Base-by-base conservation (phyloP, 805 yeast species). In the Lipomyces lipofer region DNA sequence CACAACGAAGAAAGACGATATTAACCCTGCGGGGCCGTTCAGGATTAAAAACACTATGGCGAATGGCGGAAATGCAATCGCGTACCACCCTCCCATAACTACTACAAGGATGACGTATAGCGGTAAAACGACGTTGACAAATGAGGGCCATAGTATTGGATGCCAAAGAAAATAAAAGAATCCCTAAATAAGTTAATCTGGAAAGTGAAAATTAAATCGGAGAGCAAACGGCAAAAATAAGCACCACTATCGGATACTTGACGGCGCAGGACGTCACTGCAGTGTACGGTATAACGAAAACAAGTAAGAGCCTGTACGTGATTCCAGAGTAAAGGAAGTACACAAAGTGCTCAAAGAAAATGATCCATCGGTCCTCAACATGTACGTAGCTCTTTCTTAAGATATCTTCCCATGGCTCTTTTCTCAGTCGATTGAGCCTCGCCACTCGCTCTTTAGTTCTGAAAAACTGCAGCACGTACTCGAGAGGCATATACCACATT, bases 121-220 rank as follows among this genome's bases (percentile, higher is more conserved):
- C 15, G 62, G 62, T 10, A 46, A 27, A 2, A 58, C 46, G 8
- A 58, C 44, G 4, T 21, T 22, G n/a, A 39, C 6, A 13, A 57
- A 51, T 3, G 56, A 55, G 12, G 56, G 60, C 62, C 62, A 58
- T 9, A 58, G 54, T 8, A 52, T 38, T 6, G 62, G 60, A 47
- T 58, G 62, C 17, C 25, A 25, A 1, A 47, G 9, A 43, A 58
- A 58, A 29, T 58, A 58, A 15, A 43, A 24, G 10, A 51, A 22
- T 4, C 62, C 62, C 62, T 58, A 28, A 15, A 47, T 21, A 10
- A 2, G 9, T 22, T 28, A 42, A 28, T 25, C 29, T 28, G 22
- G 15, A 8, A 19, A 19, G 36, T 22, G 9, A 12, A 45, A n/a
- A 21, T 19, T n/a, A 15, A 28, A 17, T 15, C n/a, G 38, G 24